A percentile compares a stretch with the other conserved stretches of the same genome.
phyloP scores from a whole-genome alignment of 768 basidiomycete species.

The Pisolithus microcarpus region DNA sequence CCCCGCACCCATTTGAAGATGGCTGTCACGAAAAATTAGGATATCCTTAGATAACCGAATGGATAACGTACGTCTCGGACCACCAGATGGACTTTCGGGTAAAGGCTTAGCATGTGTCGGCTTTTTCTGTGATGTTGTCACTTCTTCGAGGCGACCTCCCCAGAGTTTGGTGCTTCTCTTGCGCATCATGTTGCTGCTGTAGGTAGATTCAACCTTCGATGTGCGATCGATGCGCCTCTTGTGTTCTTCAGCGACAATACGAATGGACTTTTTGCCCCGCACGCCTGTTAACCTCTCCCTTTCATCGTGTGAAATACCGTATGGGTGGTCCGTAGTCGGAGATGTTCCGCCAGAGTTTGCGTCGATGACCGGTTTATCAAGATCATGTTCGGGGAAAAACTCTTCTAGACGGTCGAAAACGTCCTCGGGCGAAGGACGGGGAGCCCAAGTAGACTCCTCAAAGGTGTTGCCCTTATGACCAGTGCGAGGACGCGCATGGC shows the following conservation, averaged over 20 bases:
- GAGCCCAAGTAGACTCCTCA: conserved; percentile 75
- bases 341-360: conserved; percentile 73
- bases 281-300: conserved; percentile 37
- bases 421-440: conserved; percentile 85
- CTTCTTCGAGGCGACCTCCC: conserved; percentile 90
- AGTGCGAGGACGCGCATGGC: conserved; percentile 23
- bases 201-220: conserved; percentile 50
- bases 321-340: conserved; percentile 54
- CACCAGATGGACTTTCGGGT: conserved; percentile 57
- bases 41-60: conserved; percentile 6
- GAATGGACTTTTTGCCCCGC: conserved; percentile 82
- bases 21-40: conserved; percentile 35
- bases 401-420: conserved; percentile 89
- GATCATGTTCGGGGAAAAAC: conserved; percentile 93
- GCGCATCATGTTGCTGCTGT: conserved; percentile 49
- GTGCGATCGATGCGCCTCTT: conserved; percentile 69
- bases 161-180: conserved; percentile 93
- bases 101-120: conserved; percentile 33
- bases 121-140: conserved; percentile 67
- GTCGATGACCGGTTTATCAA: conserved; percentile 94
- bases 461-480: conserved; percentile 46
- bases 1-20: conserved; percentile 99
- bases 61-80: conserved; percentile 56
- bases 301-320: conserved; percentile 30
- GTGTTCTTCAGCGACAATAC: conserved; percentile 84